A percentile compares a stretch with the other conserved stretches of the same genome.
These are phyloP conservation scores for Ammopiptanthus mongolicus DNA, from an alignment of 306 rosid species.

Conservation along the genomic window DNA sequence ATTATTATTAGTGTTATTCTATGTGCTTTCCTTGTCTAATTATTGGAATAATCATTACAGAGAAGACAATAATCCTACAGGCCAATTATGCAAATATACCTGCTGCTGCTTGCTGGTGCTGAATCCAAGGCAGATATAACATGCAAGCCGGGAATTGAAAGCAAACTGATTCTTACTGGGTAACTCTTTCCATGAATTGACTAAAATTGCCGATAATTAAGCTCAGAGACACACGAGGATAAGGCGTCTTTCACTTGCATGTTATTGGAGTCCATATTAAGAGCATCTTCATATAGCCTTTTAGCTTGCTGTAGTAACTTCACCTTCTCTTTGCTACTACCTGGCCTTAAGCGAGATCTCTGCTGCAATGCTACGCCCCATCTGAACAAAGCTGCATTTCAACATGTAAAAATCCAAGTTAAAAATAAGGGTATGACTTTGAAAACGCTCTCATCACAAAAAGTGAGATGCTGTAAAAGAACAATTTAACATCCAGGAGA, in stretches of 20 bases:
- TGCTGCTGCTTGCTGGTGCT: background rate
- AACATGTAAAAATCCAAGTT: constrained; percentile 14
- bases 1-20: background rate
- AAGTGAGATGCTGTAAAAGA: background rate
- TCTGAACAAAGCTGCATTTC: constrained; percentile 69
- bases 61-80: background rate
- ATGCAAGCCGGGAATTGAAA: background rate
- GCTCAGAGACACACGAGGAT: constrained; percentile 66
- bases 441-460: background rate
- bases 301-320: constrained; percentile 82
- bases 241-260: constrained; percentile 70
- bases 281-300: constrained; percentile 82
- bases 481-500: background rate
- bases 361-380: constrained; percentile 92
- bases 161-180: constrained; percentile 14
- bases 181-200: constrained; percentile 7
- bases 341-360: constrained; percentile 76
- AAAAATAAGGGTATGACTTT: background rate
- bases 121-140: constrained; percentile 13
- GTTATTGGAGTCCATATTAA: constrained; percentile 66
- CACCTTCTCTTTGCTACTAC: constrained; percentile 75
- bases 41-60: background rate
- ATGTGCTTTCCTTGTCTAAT: constrained; percentile 3
- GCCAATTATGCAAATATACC: constrained; percentile 19
- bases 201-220: constrained; percentile 43